Conservation (phyloP, 306 rosid genomes). For the Styphnolobium japonicum region DNA sequence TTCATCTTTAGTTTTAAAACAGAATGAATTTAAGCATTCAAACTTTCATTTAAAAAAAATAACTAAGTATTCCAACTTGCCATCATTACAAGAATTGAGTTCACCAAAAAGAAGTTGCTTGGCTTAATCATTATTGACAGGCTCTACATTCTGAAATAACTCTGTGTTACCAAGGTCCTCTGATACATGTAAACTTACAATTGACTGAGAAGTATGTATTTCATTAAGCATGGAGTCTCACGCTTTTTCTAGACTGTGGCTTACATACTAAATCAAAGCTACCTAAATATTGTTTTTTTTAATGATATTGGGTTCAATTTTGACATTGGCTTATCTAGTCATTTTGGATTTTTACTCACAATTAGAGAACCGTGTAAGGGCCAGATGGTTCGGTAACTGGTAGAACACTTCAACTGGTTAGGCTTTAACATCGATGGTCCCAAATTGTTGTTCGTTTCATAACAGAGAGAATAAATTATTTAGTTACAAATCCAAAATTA, state of each 20-base stretch:
- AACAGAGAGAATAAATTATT: neutral
- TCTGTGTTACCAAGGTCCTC: neutral
- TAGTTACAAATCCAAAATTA: neutral
- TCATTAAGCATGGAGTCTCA: neutral
- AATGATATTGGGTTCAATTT: neutral
- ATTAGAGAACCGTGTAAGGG: neutral
- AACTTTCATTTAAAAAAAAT: neutral
- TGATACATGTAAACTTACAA: neutral
- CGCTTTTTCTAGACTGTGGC: no score
- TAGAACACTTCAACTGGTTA: neutral
- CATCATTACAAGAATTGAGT: neutral
- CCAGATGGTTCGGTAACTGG: neutral
- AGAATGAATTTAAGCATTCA: neutral
- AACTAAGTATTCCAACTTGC: neutral
- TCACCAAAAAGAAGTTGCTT: neutral
- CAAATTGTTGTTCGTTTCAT: neutral
- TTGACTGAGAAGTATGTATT: neutral
- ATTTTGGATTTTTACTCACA: neutral
- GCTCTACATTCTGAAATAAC: neutral
- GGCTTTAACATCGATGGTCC: neutral
- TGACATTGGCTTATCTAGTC: neutral
- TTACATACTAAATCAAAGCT: neutral
- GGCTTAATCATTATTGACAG: neutral
- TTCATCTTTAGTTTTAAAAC: neutral
- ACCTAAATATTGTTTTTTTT: neutral